Conservation (phyloP, 139 green algal species). For the Closterium sp. region DNA sequence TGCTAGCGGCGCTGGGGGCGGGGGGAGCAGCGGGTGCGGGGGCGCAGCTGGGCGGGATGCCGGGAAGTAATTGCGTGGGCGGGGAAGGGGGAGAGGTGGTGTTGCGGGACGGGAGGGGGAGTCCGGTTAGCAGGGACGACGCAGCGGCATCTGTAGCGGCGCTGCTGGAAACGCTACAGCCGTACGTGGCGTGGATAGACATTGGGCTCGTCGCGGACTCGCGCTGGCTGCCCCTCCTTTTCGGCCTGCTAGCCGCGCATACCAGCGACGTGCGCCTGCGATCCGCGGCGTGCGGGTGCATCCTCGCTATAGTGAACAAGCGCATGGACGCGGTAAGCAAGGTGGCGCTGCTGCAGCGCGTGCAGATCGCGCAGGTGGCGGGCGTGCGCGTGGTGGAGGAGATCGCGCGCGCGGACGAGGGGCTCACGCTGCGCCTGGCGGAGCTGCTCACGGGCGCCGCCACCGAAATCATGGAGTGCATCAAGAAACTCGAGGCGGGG, state of each 20-base stretch:
- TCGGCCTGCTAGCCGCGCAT: slow-evolving; percentile 33
- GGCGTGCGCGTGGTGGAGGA: background rate
- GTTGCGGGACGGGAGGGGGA: background rate
- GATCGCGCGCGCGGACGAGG: slow-evolving; percentile 36
- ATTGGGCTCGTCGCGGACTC: slow-evolving; percentile 77
- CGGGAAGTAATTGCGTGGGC: background rate
- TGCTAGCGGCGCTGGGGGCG: background rate
- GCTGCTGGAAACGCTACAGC: slow-evolving; percentile 42
- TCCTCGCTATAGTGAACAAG: slow-evolving; percentile 53
- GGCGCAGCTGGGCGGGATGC: background rate
- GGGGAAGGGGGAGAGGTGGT: background rate
- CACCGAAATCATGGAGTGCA: slow-evolving; percentile 42
- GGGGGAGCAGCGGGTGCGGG: background rate
- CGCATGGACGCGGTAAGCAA: slow-evolving; percentile 53
- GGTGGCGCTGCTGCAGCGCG: slow-evolving; percentile 45
- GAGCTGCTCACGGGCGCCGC: slow-evolving; percentile 34
- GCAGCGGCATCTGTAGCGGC: slow-evolving; percentile 51
- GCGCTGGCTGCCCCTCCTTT: slow-evolving; percentile 48
- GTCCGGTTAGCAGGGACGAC: background rate
- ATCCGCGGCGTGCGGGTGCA: slow-evolving; percentile 29
- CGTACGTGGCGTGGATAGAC: slow-evolving; percentile 93
- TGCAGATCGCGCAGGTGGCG: slow-evolving; percentile 29
- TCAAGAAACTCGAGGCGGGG: slow-evolving; percentile 13
- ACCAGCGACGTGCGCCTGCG: slow-evolving; percentile 2
- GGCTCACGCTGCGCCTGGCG: slow-evolving; percentile 33